Conservation (phyloP, 495 filamentous ascomycete species). For the Hypoxylon intermedium region DNA sequence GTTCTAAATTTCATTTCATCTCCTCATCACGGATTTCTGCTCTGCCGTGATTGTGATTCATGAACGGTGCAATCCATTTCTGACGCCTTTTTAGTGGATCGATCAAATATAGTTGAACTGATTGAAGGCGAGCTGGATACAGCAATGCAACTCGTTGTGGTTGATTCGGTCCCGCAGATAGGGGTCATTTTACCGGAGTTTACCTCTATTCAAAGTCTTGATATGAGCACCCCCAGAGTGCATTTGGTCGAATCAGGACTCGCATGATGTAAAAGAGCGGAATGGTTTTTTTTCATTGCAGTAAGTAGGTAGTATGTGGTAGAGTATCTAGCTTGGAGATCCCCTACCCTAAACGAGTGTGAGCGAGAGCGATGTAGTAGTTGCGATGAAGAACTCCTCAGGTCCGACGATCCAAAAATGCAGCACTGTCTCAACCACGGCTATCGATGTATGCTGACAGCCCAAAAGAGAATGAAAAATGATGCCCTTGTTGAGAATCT, state of each 20-base stretch:
- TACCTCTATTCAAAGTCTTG: no score
- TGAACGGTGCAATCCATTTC: no score
- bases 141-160: no score
- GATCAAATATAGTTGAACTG: no score
- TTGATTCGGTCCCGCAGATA: no score
- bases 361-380: constrained; percentile 24
- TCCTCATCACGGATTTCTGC: background rate
- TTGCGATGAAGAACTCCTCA: constrained; percentile 14
- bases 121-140: no score
- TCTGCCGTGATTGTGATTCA: no score
- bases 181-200: no score
- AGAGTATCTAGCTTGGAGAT: background rate
- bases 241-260: no score
- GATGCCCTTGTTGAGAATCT: constrained; percentile 9
- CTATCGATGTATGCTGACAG: constrained; percentile 8
- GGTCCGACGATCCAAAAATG: constrained; percentile 19
- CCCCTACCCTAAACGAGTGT: constrained; percentile 23
- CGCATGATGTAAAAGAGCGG: background rate
- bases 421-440: constrained; percentile 9
- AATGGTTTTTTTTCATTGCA: background rate
- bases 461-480: background rate
- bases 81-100: no score
- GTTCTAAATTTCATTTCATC: constrained; percentile 4
- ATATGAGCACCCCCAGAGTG: no score
- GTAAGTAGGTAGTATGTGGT: no score